Evolutionary conservation across 2,329 filamentous ascomycete genomes (phyloP).

Genomic region (Bisporella sp.): DNA sequence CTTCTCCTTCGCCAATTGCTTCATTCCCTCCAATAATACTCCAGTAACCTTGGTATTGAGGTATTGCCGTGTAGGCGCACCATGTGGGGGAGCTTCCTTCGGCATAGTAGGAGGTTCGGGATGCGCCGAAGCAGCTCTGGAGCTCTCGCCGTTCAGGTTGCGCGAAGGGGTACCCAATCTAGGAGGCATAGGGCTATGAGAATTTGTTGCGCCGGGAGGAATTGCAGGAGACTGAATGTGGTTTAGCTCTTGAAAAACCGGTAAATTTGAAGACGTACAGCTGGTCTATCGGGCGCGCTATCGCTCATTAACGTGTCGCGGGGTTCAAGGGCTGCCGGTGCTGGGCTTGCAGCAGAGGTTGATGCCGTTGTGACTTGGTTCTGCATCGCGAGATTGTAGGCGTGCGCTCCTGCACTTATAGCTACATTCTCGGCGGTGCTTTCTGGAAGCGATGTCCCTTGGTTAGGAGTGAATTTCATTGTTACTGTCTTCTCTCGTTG

Average conservation of each 20-base stretch:
- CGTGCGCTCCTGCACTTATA: slow-evolving; percentile 20
- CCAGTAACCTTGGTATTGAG: slow-evolving; percentile 65
- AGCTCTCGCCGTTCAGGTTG: slow-evolving; percentile 34
- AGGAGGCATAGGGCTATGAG: slow-evolving; percentile 19
- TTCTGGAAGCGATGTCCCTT: too few species aligned
- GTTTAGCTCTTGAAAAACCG: slow-evolving; percentile 4
- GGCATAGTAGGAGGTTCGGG: slow-evolving; percentile 49
- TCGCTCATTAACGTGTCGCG: slow-evolving; percentile 25
- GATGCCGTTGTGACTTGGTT: slow-evolving; percentile 15
- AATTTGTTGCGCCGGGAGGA: slow-evolving; percentile 16
- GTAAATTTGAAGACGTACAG: slow-evolving; percentile 10
- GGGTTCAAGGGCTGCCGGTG: slow-evolving; percentile 10
- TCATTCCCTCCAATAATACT: slow-evolving; percentile 67
- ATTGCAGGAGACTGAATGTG: slow-evolving; percentile 18
- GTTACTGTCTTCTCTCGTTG: too few species aligned
- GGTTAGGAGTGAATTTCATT: not conserved
- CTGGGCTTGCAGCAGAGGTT: slow-evolving; percentile 8
- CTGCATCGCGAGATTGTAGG: slow-evolving; percentile 22
- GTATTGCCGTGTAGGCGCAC: slow-evolving; percentile 63
- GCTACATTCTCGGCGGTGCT: too few species aligned
- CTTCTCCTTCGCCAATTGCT: slow-evolving; percentile 63
- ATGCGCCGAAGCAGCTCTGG: slow-evolving; percentile 50
- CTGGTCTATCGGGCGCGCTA: slow-evolving; percentile 15
- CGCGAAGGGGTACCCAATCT: slow-evolving; percentile 44
- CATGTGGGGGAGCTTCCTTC: slow-evolving; percentile 53